Evolutionary conservation across 108 stramenopile species (phyloP), one percentile per base, ranked within the genome.

Genomic region (Aureococcus anophagefferens): DNA sequence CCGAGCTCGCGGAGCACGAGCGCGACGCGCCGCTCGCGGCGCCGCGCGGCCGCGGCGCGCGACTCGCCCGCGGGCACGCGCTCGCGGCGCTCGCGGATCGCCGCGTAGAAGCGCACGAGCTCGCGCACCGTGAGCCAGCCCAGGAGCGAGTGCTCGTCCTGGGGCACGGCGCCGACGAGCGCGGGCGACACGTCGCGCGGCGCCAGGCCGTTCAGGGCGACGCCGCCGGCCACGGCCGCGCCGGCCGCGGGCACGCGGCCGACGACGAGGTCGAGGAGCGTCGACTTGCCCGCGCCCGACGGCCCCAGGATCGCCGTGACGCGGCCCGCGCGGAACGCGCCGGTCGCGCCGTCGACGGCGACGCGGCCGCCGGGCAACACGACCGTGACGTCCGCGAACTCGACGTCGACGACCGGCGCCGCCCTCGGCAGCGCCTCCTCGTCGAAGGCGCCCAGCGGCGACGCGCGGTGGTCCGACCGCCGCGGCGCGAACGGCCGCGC

Each of bases 131-230:
- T 80, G 31, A 79, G 68, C 51, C 51, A 59, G 33, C 68, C 65
- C 0, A 65, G 37, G 63, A 73, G 67, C 59, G 77, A 31, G 45
- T 70, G 62, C 73, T 83, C 82, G 30, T 83, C 82, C 70, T 83
- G 82, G 0, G 82, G 82, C 30, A 83, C 82, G 51, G 17, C 17
- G 51, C 51, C 51, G 21, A 59, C 51, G 40, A 44, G 40, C 40
- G 40, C 40, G 21, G 51, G 21, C 7, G 17, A 28, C 7, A 3
- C 1, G 17, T 18, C 17, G 5, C 9, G 13, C 13, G 40, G 40
- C 5, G 40, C 40, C 21, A 11, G 7, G 51, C 51, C 51, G 51
- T 59, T 59, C 21, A 25, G 25, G 17, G 13, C 1, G 17, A 59
- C 51, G 51, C 21, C 1, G 25, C 51, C 51, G 21, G 0, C 21